Base-by-base conservation (phyloP, 495 filamentous ascomycete species). In the Cladorrhinum samala region DNA sequence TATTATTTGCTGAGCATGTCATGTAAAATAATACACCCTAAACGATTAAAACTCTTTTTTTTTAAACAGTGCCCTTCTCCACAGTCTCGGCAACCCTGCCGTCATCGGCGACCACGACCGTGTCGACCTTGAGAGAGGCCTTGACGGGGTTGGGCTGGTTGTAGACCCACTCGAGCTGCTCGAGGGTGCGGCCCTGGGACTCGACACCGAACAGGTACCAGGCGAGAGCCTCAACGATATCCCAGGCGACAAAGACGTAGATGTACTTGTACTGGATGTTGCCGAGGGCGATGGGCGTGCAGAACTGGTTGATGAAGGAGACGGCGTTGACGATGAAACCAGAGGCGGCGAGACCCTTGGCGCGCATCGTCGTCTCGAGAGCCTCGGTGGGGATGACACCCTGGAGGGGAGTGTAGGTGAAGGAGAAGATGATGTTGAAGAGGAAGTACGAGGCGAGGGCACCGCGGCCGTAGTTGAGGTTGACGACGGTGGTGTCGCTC, bases 371-470 rank as follows among this genome's bases (percentile, higher is more conserved):
- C 11, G 72, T 78, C 58, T 77, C 73, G 21, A 78, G 68, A 21
- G 76, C 72, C 43, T 83, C 74, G 20, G 77, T 72, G 21, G 82
- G 81, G 50, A 84, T 83, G 19, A 82, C 74, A 51, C 74, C 77
- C 19, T 82, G 72, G 21, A 85, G 71, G 9, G 81, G 81, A 14
- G 80, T 84, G 68, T 78, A 83, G 11, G 75, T 80, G 53, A 83
- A 75, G 7, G 75, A 78, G 60, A 81, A 84, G 60, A 80, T 75
- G 41, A 80, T 71, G 53, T 83, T 81, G 66, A 83, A 84, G 2
- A 85, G 62, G 60, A 79, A 79, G 63, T 76, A 76, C 1, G 71
- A 71, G 8, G 73, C 73, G 30, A 76, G 61, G 13, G 72, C 73
- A 19, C 71, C 72, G 56, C 66, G 54, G 46, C 66, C 73, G 49